These are phyloP conservation scores for Vigna unguiculata DNA, from an alignment of 306 rosid genomes.

Conservation along the genomic window DNA sequence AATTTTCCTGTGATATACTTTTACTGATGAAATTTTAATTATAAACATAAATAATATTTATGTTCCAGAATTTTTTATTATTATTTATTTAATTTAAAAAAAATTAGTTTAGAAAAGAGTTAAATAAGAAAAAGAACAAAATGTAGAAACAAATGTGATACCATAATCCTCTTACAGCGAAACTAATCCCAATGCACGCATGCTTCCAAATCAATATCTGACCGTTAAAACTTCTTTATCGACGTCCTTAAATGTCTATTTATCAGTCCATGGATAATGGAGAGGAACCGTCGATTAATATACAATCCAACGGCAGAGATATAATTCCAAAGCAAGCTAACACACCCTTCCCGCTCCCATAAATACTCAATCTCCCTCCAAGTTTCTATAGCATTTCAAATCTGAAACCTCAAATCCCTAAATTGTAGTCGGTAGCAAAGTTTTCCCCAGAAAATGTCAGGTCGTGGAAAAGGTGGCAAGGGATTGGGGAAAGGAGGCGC, in stretches of 20 bases:
- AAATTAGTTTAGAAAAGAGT: too few species aligned
- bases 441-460: conserved; percentile 36
- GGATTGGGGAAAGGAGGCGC: conserved; percentile 56
- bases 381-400: background rate
- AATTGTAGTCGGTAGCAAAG: too few species aligned
- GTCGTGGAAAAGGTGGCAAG: conserved; percentile 51
- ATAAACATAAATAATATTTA: too few species aligned
- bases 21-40: too few species aligned
- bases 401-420: background rate
- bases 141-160: too few species aligned
- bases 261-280: background rate
- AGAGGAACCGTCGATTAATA: background rate
- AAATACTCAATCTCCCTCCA: too few species aligned
- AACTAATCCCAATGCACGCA: background rate
- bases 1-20: too few species aligned
- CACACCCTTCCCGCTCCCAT: background rate
- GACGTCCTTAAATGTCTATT: background rate
- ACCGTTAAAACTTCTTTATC: background rate
- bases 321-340: background rate
- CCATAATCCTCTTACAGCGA: too few species aligned
- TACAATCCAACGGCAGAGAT: background rate
- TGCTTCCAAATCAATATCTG: background rate
- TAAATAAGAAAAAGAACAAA: too few species aligned
- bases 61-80: too few species aligned
- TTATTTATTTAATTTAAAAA: too few species aligned